Base-by-base conservation (phyloP, 1,284 basidiomycete genomes). In the Puccinia triticina region DNA sequence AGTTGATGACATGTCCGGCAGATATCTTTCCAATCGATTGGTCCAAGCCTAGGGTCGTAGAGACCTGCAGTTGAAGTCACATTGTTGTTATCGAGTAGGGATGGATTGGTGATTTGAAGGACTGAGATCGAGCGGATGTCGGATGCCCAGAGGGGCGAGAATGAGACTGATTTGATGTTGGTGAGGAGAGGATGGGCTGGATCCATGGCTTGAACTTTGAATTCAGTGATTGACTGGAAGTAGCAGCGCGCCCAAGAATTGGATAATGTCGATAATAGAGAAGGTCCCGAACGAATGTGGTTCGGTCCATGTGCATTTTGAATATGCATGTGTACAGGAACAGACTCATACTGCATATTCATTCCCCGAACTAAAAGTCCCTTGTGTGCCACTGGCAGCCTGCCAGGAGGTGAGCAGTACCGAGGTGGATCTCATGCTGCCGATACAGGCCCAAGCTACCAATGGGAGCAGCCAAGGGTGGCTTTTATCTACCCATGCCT, bases 31-130 rank as follows among this genome's bases (percentile, higher is more conserved):
- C 90, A 90, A 85, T 93, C 92, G 88, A 92, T 93, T 40, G 97
- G 97, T 1, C 97, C 97, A 34, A 99, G 91, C 66, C 94, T 92
- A 77, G 95, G 94, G 88, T 99, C 97, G 87, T 99, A 99, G 77
- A 99, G 89, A 83, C 96, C 97, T 32, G 95, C 95, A 82, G 91
- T 89, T 85, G 94, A 98, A 0, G 97, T 97, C 84, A 93, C 90
- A 87, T 96, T 95, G 59, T 97, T 89, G 87, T 96, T 95, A 89
- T 99, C 96, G 85, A 99, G 91, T 81, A 99, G 91, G 83, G 93
- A 90, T 4, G 96, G 93, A 87, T 99, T 99, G 84, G 94, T 91
- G 85, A 99, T 93, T 89, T 98, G 94, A 89, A 96, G 96, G 86
- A 99, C 96, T 26, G 95, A 98, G 87, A 99, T 95, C 83, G 92